A percentile compares a stretch with the other conserved stretches of the same genome.
Conservation (phyloP, 352 stramenopile genomes). For the Phytophthora foliorum region DNA sequence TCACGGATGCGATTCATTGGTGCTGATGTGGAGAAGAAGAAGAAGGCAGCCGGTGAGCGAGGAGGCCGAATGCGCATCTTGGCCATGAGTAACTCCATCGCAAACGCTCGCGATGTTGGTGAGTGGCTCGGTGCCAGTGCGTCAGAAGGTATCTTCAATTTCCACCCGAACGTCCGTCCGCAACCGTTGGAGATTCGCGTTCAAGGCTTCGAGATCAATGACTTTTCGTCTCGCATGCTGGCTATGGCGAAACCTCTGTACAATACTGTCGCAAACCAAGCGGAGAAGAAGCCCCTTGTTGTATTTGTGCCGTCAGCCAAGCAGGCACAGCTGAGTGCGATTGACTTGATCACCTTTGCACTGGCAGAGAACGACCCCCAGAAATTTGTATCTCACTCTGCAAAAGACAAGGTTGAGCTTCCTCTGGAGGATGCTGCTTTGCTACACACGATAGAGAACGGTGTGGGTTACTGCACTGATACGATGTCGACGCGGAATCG, state of each 20-base stretch:
- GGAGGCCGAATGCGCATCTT: slow-evolving; percentile 91
- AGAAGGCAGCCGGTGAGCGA: slow-evolving; percentile 44
- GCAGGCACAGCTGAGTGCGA: slow-evolving; percentile 98
- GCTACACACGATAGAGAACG: slow-evolving; percentile 93
- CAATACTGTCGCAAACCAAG: slow-evolving; percentile 94
- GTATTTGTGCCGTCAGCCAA: slow-evolving; percentile 98
- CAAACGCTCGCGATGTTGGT: slow-evolving; percentile 98
- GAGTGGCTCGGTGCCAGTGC: slow-evolving; percentile 97
- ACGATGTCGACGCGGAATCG: slow-evolving; percentile 94
- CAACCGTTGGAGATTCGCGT: slow-evolving; percentile 98
- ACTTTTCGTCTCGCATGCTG: slow-evolving; percentile 97
- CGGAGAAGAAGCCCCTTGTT: slow-evolving; percentile 90
- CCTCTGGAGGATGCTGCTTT: slow-evolving; percentile 92
- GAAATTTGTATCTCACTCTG: slow-evolving; percentile 63
- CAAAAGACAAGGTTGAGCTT: slow-evolving; percentile 48
- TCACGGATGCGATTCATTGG: slow-evolving; percentile 98
- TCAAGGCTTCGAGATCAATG: slow-evolving; percentile 98
- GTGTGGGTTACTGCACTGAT: slow-evolving; percentile 97
- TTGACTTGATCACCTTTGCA: slow-evolving; percentile 99
- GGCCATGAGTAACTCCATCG: slow-evolving; percentile 96
- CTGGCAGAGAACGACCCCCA: slow-evolving; percentile 84
- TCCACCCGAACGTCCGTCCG: slow-evolving; percentile 93
- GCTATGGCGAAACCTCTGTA: slow-evolving; percentile 99
- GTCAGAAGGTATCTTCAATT: slow-evolving; percentile 84
- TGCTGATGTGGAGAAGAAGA: slow-evolving; percentile 87